Evolutionary conservation across 192 early-diverging fungal species (phyloP), one percentile per base, ranked within the genome.

Genomic region (Dispira parvispora): DNA sequence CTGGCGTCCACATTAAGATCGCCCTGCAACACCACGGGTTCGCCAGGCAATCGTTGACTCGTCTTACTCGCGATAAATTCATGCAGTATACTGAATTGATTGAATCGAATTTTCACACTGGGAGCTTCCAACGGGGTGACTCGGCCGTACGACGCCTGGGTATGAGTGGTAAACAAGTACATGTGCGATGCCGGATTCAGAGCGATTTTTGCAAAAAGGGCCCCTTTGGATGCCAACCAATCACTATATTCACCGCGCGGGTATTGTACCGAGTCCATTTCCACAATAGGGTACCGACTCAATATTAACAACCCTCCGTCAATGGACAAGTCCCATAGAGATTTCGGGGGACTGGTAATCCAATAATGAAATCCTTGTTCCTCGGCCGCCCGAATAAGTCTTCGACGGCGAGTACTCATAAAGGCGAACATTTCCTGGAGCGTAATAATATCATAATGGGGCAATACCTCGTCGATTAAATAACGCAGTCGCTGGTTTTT

Each of bases 401-500:
- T 65, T 50, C 78, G 76, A 8, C 90, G 77, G 10, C 75, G 64
- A 20, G 78, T 78, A 8, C 69, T 73, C 8, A 79, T 87, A 68
- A 82, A 92, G 28, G 84, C 82, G 75, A 86, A 92, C 63, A 86
- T 80, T 64, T 92, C 90, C 66, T 92, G 89, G 63, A 92, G 73
- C 46, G 80, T 78, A 27, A 92, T 78, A 18, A 92, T 71, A 68
- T 91, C 86, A 70, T 85, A 87, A n/a, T 80, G 63, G n/a, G 75
- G 78, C 43, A 90, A 71, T 23, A 88, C 68, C 56, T 77, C 64
- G 28, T 80, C 71, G 43, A 87, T 80, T 63, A 91, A 79, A 52
- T 81, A 83, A 50, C 71, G 81, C 58, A 90, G 70, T 21, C 90
- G 80, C n/a, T 67, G 78, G 57, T 87, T 81, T 65, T 92, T 92